Evolutionary conservation across 257 asterid genomes (phyloP), one percentile per base, ranked within the genome.

Genomic region (Coffea canephora): DNA sequence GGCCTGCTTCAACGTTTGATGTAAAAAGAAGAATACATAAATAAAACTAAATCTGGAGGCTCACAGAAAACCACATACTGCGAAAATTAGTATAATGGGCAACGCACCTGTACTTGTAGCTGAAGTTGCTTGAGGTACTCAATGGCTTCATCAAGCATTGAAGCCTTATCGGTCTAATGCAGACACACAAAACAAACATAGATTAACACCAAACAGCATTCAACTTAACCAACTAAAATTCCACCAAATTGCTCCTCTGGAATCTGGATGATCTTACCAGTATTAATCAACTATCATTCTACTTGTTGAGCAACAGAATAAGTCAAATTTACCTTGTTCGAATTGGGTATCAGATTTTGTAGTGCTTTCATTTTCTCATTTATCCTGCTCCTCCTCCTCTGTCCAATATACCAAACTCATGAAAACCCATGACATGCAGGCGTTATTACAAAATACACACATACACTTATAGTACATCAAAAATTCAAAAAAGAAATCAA

Each of bases 111-210:
- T 16, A 91, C 96, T 89, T 90, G 95, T 83, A 91, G 95, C 91
- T 93, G 97, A 77, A 93, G 95, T 86, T 93, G 96, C 90, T 93
- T 91, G 64, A 91, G 94, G 73, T 93, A 93, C 83, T 90, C 95
- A 57, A 93, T 93, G 16, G 95, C 97, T 85, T 93, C 95, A 50
- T 93, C 97, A 15, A 91, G 97, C 97, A 93, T 93, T 15, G 97
- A 93, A 50, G 97, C 96, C 90, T 93, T 91, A 81, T 93, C 95
- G n/a, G 94, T 93, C 97, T 93, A 78, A 71, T 80, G 19, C 43
- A 69, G 83, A 81, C 61, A 75, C 57, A 82, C 16, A 27, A 66
- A 19, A 77, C n/a, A 82, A 50, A 19, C 64, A 46, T 41, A 59
- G 25, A 79, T 45, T 10, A 27, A 57, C 49, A 79, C 41, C 62